phyloP scores from a whole-genome alignment of 176 grass and related monocot species.

The Canna indica region DNA sequence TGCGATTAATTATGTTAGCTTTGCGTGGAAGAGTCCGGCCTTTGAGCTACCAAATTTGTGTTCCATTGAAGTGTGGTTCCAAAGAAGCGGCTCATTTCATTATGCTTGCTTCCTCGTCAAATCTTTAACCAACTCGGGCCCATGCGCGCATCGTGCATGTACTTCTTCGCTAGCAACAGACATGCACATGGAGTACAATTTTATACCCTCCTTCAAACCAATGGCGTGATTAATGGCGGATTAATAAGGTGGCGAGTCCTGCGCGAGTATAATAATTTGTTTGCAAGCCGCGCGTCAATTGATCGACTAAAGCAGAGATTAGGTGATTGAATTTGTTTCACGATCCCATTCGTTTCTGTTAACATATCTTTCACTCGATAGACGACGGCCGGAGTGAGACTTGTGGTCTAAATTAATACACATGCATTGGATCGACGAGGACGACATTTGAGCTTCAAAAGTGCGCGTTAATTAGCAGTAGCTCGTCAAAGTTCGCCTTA shows the following conservation, averaged over 20 bases:
- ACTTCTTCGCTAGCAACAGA: too few species aligned
- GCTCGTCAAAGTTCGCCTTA: too few species aligned
- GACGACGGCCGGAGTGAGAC: not conserved
- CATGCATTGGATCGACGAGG: not conserved
- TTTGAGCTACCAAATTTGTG: constrained; percentile 7
- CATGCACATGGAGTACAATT: too few species aligned
- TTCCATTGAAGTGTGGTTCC: constrained; percentile 5
- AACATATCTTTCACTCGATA: not conserved
- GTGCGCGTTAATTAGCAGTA: too few species aligned
- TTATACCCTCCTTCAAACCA: too few species aligned
- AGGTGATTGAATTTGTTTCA: not conserved
- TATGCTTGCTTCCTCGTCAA: constrained; percentile 42
- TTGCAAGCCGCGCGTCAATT: too few species aligned
- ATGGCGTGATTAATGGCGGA: too few species aligned
- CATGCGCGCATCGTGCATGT: not conserved
- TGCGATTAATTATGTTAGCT: constrained; percentile 14
- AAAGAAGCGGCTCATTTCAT: not conserved
- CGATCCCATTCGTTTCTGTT: not conserved
- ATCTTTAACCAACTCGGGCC: constrained; percentile 39
- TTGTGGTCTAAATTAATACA: not conserved
- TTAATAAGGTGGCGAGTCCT: too few species aligned
- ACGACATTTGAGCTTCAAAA: too few species aligned
- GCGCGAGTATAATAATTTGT: too few species aligned
- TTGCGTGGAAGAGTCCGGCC: constrained; percentile 31
- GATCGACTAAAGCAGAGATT: not conserved